Percentiles rank a stretch among this genome's conserved stretches.
Evolutionary conservation across 83 land plant species (phyloP).

Genomic region (Picea mariana): DNA sequence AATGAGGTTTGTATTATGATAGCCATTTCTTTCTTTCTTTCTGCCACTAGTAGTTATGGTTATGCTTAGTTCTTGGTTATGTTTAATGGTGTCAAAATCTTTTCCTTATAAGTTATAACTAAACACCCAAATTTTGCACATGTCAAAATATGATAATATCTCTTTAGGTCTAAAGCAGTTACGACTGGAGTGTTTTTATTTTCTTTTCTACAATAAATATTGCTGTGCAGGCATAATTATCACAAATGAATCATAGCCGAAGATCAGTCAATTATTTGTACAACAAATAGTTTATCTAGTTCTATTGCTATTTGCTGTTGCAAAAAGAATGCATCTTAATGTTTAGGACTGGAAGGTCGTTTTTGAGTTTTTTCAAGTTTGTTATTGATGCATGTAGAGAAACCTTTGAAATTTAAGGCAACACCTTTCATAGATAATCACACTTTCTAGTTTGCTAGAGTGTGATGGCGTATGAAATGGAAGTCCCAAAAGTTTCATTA

Average conservation of each 20-base stretch:
- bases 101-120: not conserved
- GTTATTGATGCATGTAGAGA: not conserved
- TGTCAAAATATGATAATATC: not conserved
- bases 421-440: not conserved
- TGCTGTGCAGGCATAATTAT: not conserved
- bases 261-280: not conserved
- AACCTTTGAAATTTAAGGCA: not conserved
- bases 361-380: not conserved
- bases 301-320: not conserved
- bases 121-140: not conserved
- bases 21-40: not conserved
- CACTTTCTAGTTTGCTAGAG: not conserved
- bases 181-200: not conserved
- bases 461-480: not conserved
- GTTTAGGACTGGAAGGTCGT: not conserved
- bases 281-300: not conserved
- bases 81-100: not conserved
- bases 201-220: not conserved
- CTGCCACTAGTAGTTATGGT: not conserved
- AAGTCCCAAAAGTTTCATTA: not conserved
- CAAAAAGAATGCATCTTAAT: not conserved
- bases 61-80: not conserved
- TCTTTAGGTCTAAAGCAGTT: not conserved
- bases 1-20: conserved; percentile 35
- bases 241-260: not conserved